Base-by-base conservation (phyloP, 2,329 filamentous ascomycete species). In the Ceratocystis variospora region DNA sequence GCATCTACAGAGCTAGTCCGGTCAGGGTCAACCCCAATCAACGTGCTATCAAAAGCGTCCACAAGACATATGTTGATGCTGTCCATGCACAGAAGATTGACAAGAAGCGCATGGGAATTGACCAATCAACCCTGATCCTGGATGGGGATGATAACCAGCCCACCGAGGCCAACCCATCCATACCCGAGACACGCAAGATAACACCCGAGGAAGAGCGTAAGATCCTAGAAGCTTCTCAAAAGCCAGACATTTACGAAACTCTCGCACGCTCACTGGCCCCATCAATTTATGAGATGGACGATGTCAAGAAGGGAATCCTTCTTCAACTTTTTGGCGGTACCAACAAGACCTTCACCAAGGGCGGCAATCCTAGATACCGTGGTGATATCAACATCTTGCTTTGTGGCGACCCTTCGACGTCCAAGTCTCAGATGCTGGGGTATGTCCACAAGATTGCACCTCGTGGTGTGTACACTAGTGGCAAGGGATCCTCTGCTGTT, bases 401-500 rank as follows among this genome's bases (percentile, higher is more conserved):
- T 45, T 99, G 94, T 72, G 94, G 94, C 80, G 94, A 99, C 73
- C 94, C 94, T 0, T 97, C 93, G 0, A 99, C 94, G 0, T 83
- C 94, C 48, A 99, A 99, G 76, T 99, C 94, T 10, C 95, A 99
- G 76, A 79, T 99, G 66, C 81, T 99, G 33, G 83, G 90, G 69
- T 99, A 99, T 73, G 88, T 99, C 31, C 93, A 99, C 82, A 95
- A 96, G 77, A 99, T 99, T 72, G 94, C 94, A 3, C 94, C 94
- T 48, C 88, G 94, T 41, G 84, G 84, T 71, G 87, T 92, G 63
- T 92, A 91, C 76, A 92, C 88, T 1, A 90, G 87, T 68, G 88
- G 88, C 72, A 88, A 90, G 73, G 88, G 88, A 71, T 90, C 87
- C 68, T 91, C 87, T 68, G 88, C 88, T 61, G 88, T 91, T 41